Base-by-base conservation (phyloP, 148 eudicot species). In the Cornus florida region DNA sequence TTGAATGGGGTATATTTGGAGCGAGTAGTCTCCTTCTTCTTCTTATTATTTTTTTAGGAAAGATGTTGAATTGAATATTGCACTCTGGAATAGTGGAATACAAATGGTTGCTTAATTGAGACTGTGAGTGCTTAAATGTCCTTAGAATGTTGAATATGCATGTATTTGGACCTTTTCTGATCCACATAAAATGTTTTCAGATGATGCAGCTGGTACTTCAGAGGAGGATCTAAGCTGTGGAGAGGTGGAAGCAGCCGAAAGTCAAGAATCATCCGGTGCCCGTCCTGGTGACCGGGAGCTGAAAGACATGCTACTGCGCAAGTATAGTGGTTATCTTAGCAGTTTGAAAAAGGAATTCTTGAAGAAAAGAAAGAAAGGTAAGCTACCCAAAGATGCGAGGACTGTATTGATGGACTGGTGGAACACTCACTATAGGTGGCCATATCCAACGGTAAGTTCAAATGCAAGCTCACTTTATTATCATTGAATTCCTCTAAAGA, bases 351-450 rank as follows among this genome's bases (percentile, higher is more conserved):
- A 77, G 62, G 90, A 88, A 73, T 86, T 88, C 53, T 22, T 86
- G 78, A 88, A 88, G 79, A 86, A 84, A 59, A 77, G 87, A 65
- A 88, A 88, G 83, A 88, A 86, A 53, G 88, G 88, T 4, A 88
- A 88, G 83, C 82, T 88, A 8, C 90, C 90, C n/a, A 88, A 84
- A 74, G 85, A 81, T 53, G 90, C 90, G 20, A 83, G 85, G 81
- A 39, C 46, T 53, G 81, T 77, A 3, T 75, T 88, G 72, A 75
- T 86, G 33, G 85, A 88, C 64, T 88, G 90, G 90, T 88, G 90
- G 90, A 86, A 86, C 68, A 20, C 88, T 2, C 91, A 88, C 67
- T 80, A 78, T 74, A 69, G 84, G 75, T 88, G 91, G 91, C 89
- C 91, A 23, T 88, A 88, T 76, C 91, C 91, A 20, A 88, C 89